phyloP scores from a whole-genome alignment of 345 rosid species.

The Hibiscus trionum region DNA sequence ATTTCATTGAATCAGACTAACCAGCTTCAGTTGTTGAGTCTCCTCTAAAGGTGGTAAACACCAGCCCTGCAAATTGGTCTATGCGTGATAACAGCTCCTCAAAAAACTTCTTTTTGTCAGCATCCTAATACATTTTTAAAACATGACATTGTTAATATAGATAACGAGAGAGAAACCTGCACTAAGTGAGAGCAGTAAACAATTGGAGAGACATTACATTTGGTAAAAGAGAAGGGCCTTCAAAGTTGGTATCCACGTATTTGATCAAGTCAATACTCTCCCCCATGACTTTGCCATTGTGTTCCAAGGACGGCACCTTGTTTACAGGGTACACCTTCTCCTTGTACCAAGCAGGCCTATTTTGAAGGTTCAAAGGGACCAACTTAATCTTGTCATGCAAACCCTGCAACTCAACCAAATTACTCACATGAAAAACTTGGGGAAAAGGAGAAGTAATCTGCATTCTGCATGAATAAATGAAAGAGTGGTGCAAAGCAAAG shows the following conservation, averaged over 20 bases:
- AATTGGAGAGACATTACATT: slow-evolving; percentile 29
- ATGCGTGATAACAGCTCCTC: slow-evolving; percentile 55
- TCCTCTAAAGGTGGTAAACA: slow-evolving; percentile 51
- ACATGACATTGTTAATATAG: neutral
- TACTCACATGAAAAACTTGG: neutral
- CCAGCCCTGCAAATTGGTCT: slow-evolving; percentile 36
- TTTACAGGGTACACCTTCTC: slow-evolving; percentile 72
- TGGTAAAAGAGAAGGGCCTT: slow-evolving; percentile 69
- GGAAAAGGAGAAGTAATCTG: neutral
- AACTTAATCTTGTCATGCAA: slow-evolving; percentile 69
- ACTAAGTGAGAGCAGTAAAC: neutral
- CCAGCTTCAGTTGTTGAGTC: slow-evolving; percentile 51
- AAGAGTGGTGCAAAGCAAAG: too few species aligned
- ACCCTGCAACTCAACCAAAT: slow-evolving; percentile 40
- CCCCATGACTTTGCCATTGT: slow-evolving; percentile 73
- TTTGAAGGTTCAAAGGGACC: slow-evolving; percentile 64
- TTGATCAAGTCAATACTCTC: slow-evolving; percentile 81
- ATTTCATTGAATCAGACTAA: slow-evolving; percentile 16
- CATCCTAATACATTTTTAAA: slow-evolving; percentile 45
- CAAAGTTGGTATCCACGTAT: slow-evolving; percentile 68
- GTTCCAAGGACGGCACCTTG: slow-evolving; percentile 94
- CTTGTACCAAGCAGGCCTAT: slow-evolving; percentile 84
- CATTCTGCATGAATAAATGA: neutral
- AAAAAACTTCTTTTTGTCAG: slow-evolving; percentile 43
- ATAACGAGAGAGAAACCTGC: neutral